Base-by-base conservation (phyloP, 2,329 filamentous ascomycete genomes). In the Aureobasidium leucospermi region DNA sequence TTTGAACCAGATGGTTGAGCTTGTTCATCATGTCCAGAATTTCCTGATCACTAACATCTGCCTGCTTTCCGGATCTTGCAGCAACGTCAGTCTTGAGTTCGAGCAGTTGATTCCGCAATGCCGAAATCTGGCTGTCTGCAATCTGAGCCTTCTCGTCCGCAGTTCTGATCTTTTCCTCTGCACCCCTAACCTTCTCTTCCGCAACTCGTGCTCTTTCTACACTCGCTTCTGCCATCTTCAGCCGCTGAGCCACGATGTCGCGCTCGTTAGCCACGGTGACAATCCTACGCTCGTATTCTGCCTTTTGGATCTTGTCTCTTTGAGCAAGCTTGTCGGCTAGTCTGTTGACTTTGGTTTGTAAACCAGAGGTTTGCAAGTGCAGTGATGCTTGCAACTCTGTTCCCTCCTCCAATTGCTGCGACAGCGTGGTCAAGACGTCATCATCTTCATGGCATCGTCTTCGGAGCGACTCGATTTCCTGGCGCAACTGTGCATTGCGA, bases 1-100 rank as follows among this genome's bases (percentile, higher is more conserved):
- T 89, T 73, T 89, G 86, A 65, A 89, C 72, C 28, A 85, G 82
- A 66, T 89, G 86, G 19, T 82, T 82, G 48, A 90, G 70, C 79
- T 76, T 57, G 36, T 64, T 63, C 76, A 88, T 82, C 9, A 79
- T 77, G 53, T 87, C 82, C 2, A 77, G 81, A 67, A 90, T 81
- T 10, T 84, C 82, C 70, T 87, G 84, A 66, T 90, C 87, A 62
- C 84, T 85, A 47, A 76, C 71, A 62, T 85, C 82, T 23, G 81
- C 81, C 80, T 85, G 85, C 6, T 85, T 89, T 66, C 85, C 88
- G 13, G 81, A 84, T 58, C 78, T 76, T 7, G 82, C 89, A 32
- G 71, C 71, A 52, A 68, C 89, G 67, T 88, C 88, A 0, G 86
- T 92, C 2, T 84, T 91, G n/a, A 84, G 86, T 63, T 73, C 78